Percentiles rank a stretch among this genome's conserved stretches.
Evolutionary conservation across 164 flowering plant genomes (phyloP).

Genomic region (Nymphaea colorata): DNA sequence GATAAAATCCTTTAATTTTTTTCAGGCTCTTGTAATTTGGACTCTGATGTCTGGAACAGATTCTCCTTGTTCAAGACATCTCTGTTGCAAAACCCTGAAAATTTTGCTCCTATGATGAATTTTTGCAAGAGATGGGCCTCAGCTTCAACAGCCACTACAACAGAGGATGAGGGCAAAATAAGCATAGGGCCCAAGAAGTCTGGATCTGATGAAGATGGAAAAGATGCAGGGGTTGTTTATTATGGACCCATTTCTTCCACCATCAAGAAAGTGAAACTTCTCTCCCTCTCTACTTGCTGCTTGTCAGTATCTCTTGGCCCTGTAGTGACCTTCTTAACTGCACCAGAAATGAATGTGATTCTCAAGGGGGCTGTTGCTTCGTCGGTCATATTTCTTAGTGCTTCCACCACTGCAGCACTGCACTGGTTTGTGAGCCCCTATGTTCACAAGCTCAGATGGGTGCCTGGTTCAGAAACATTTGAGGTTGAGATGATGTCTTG

Average conservation of each 20-base stretch:
- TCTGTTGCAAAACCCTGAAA: neutral
- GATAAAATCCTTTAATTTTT: neutral
- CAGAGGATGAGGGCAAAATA: conserved; percentile 51
- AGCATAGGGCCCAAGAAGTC: conserved; percentile 66
- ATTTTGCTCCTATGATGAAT: neutral
- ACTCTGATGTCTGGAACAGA: neutral
- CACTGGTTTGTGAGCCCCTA: conserved; percentile 98
- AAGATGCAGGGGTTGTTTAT: conserved; percentile 47
- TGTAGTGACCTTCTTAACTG: conserved; percentile 85
- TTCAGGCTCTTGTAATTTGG: neutral
- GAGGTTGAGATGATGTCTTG: conserved; percentile 94
- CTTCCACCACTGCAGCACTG: conserved; percentile 76
- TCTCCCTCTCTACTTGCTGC: conserved; percentile 94
- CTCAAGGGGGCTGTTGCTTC: conserved; percentile 89
- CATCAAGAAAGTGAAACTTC: conserved; percentile 88
- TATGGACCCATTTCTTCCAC: conserved; percentile 86
- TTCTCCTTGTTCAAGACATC: neutral
- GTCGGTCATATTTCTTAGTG: conserved; percentile 79
- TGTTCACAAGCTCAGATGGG: conserved; percentile 86
- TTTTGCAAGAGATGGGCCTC: conserved; percentile 42
- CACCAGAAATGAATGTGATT: conserved; percentile 73
- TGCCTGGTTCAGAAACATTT: conserved; percentile 75
- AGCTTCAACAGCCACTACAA: conserved; percentile 12
- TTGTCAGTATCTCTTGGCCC: conserved; percentile 90
- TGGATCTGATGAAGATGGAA: conserved; percentile 22